These are phyloP conservation scores for Colletotrichum tropicale DNA, from an alignment of 2,329 filamentous ascomycete genomes.

Conservation along the genomic window DNA sequence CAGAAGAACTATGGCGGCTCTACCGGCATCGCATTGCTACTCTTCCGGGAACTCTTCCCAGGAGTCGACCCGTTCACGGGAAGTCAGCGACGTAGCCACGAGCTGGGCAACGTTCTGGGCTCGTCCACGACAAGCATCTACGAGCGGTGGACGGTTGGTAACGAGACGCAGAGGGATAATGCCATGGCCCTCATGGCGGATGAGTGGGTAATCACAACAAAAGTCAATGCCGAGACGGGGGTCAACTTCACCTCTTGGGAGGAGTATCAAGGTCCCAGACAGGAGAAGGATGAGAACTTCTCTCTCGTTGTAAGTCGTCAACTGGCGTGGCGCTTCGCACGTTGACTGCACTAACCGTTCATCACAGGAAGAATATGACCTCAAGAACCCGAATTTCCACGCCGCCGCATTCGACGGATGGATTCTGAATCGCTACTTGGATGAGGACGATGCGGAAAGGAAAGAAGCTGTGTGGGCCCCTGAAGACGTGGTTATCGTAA, in stretches of 20 bases:
- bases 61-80: neutral
- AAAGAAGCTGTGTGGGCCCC: neutral
- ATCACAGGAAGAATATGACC: neutral
- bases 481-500: conserved; percentile 1
- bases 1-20: conserved; percentile 8
- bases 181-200: neutral
- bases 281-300: neutral
- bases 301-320: neutral
- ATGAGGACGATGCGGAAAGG: neutral
- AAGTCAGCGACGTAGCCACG: neutral
- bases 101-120: neutral
- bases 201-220: neutral
- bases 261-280: neutral
- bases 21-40: neutral
- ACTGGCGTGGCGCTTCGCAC: neutral
- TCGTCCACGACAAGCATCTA: neutral
- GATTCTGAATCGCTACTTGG: neutral
- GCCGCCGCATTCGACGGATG: conserved; percentile 1
- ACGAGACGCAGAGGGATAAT: neutral
- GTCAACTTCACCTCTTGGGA: conserved; percentile 4
- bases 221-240: neutral
- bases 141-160: neutral
- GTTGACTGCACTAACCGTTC: neutral
- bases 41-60: neutral
- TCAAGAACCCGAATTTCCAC: neutral